phyloP scores from a whole-genome alignment of 2,329 filamentous ascomycete genomes.

The Neonectria hederae region DNA sequence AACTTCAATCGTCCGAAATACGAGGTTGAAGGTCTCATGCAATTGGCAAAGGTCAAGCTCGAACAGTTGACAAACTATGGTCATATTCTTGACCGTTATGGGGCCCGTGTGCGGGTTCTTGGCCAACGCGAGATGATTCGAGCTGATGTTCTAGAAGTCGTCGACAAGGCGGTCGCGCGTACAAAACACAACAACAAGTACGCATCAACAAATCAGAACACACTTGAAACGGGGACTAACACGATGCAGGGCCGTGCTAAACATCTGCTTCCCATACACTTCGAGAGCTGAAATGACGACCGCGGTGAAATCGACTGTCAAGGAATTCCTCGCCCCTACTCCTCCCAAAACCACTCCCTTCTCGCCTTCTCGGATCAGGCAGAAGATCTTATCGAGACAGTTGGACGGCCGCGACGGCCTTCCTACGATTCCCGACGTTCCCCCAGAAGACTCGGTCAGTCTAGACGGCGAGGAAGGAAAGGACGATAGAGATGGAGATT shows the following conservation, averaged over 20 bases:
- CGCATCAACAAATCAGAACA: slow-evolving; percentile 30
- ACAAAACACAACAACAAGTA: slow-evolving; percentile 88
- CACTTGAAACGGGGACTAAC: slow-evolving; percentile 21
- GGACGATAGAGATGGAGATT: slow-evolving; percentile 62
- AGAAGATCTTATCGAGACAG: slow-evolving; percentile 81
- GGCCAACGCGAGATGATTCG: slow-evolving; percentile 86
- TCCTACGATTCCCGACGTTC: slow-evolving; percentile 60
- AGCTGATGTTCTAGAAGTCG: slow-evolving; percentile 86
- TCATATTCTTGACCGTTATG: slow-evolving; percentile 91
- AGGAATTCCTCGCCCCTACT: slow-evolving; percentile 82
- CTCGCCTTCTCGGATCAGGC: slow-evolving; percentile 85
- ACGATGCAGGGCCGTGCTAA: slow-evolving; percentile 67
- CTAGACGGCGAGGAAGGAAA: slow-evolving; percentile 57
- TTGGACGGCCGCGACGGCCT: slow-evolving; percentile 59
- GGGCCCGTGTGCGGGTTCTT: slow-evolving; percentile 84
- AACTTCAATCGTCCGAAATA: slow-evolving; percentile 98
- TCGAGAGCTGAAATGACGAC: slow-evolving; percentile 94
- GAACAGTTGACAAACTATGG: slow-evolving; percentile 92
- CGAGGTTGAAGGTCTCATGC: slow-evolving; percentile 96
- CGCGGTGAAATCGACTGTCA: slow-evolving; percentile 86
- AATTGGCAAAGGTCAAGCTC: slow-evolving; percentile 95
- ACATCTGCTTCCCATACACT: slow-evolving; percentile 98
- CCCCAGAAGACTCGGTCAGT: slow-evolving; percentile 50
- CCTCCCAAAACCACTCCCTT: slow-evolving; percentile 75
- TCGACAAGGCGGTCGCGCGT: slow-evolving; percentile 85